These are phyloP conservation scores for Lumnitzera racemosa DNA, from an alignment of 345 rosid genomes.

Conservation along the genomic window DNA sequence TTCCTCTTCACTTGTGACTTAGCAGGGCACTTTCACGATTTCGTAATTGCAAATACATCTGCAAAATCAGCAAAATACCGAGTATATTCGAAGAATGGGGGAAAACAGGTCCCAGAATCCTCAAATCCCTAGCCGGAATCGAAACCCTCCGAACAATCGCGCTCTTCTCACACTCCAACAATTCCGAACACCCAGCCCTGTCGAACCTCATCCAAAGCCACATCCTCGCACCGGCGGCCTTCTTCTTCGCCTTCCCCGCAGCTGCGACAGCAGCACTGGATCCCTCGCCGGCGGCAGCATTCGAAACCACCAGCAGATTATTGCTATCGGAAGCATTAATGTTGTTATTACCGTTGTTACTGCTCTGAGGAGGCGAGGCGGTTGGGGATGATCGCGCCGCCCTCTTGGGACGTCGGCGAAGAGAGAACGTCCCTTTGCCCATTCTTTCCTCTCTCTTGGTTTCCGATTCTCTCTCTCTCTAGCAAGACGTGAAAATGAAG, in stretches of 20 bases:
- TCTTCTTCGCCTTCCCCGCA: slow-evolving; percentile 69
- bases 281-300: slow-evolving; percentile 19
- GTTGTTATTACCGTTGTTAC: background rate
- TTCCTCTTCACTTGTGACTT: no score
- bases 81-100: slow-evolving; percentile 85
- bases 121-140: slow-evolving; percentile 87
- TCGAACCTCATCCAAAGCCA: slow-evolving; percentile 98
- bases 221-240: slow-evolving; percentile 74
- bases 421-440: slow-evolving; percentile 43
- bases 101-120: slow-evolving; percentile 89
- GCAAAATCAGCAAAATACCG: slow-evolving; percentile 20
- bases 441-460: slow-evolving; percentile 8
- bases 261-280: slow-evolving; percentile 12
- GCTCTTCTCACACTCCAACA: slow-evolving; percentile 79
- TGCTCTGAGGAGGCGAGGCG: slow-evolving; percentile 7
- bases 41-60: no score
- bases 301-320: background rate
- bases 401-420: slow-evolving; percentile 42
- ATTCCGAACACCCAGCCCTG: slow-evolving; percentile 64
- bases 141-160: slow-evolving; percentile 62
- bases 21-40: no score
- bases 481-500: no score
- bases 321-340: no score
- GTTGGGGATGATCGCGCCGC: slow-evolving; percentile 14
- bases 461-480: background rate